Evolutionary conservation across 2,329 filamentous ascomycete genomes (phyloP).

Genomic region (Trichocomaceae sp.): DNA sequence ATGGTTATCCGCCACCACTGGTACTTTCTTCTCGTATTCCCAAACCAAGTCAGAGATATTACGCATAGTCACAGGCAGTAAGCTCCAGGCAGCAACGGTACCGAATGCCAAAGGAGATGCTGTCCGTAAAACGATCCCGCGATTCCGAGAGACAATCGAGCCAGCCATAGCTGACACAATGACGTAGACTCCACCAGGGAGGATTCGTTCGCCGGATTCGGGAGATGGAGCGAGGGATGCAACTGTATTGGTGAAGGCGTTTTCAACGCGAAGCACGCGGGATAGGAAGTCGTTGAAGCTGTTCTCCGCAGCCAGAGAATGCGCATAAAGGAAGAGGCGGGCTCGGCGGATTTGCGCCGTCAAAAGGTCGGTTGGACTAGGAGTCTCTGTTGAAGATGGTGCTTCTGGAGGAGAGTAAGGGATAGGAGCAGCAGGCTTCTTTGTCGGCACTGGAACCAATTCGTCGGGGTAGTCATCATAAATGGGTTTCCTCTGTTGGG

Average conservation of each 20-base stretch:
- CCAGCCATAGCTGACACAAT: slow-evolving; percentile 92
- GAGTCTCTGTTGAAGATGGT: slow-evolving; percentile 31
- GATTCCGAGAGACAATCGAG: slow-evolving; percentile 81
- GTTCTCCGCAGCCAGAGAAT: slow-evolving; percentile 69
- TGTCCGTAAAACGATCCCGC: slow-evolving; percentile 74
- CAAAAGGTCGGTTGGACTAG: slow-evolving; percentile 83
- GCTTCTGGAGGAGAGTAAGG: slow-evolving; percentile 16
- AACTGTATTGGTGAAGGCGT: slow-evolving; percentile 81
- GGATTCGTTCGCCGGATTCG: slow-evolving; percentile 77
- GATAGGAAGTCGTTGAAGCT: slow-evolving; percentile 76
- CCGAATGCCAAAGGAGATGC: slow-evolving; percentile 72
- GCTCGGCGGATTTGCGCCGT: slow-evolving; percentile 72
- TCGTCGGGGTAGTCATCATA: slow-evolving; percentile 37
- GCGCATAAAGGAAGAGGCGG: slow-evolving; percentile 71
- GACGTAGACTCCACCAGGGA: slow-evolving; percentile 87
- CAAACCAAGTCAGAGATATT: slow-evolving; percentile 83
- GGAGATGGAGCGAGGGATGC: slow-evolving; percentile 80
- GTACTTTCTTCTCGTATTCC: slow-evolving; percentile 88
- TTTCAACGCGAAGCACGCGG: slow-evolving; percentile 74
- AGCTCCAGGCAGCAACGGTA: slow-evolving; percentile 71
- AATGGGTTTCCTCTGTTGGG: slow-evolving; percentile 37
- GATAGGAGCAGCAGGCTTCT: slow-evolving; percentile 17
- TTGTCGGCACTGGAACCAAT: slow-evolving; percentile 21
- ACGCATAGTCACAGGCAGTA: slow-evolving; percentile 81
- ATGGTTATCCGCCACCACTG: slow-evolving; percentile 75